These are phyloP conservation scores for Prinsepia uniflora DNA, from an alignment of 306 rosid species.

Conservation along the genomic window DNA sequence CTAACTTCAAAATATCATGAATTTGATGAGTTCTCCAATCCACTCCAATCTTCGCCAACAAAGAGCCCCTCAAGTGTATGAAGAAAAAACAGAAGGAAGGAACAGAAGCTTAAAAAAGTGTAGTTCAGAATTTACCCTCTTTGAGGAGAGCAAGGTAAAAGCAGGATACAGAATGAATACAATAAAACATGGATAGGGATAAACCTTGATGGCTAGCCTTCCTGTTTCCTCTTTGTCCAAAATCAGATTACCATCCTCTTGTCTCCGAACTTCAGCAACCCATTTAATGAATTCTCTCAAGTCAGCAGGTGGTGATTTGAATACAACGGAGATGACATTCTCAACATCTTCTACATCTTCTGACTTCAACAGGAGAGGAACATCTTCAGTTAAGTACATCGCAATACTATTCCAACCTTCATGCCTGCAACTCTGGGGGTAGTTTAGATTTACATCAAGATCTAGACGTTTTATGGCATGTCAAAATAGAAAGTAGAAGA, in stretches of 20 bases:
- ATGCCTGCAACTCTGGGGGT: constrained; percentile 84
- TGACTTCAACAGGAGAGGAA: constrained; percentile 56
- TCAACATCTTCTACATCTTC: constrained; percentile 58
- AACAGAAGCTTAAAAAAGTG: neutral
- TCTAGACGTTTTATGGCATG: constrained; percentile 17
- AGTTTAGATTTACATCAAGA: constrained; percentile 23
- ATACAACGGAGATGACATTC: constrained; percentile 50
- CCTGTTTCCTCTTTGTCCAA: constrained; percentile 81
- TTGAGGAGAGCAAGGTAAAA: neutral
- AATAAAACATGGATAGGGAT: neutral
- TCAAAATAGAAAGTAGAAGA: constrained; percentile 6
- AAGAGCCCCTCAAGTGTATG: neutral
- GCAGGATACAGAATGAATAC: neutral
- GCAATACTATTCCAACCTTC: constrained; percentile 68
- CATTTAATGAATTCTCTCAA: constrained; percentile 67
- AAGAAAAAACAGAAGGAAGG: neutral
- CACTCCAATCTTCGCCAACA: too few species aligned
- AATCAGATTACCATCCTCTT: constrained; percentile 68
- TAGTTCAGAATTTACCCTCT: neutral
- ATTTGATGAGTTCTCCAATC: too few species aligned
- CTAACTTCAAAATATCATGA: too few species aligned
- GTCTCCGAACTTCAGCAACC: constrained; percentile 93
- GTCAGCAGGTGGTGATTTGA: constrained; percentile 67
- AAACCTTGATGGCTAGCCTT: constrained; percentile 78
- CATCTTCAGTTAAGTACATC: constrained; percentile 62